Conservation (phyloP, 2,329 filamentous ascomycete species). For the Aspergillus luchuensis region DNA sequence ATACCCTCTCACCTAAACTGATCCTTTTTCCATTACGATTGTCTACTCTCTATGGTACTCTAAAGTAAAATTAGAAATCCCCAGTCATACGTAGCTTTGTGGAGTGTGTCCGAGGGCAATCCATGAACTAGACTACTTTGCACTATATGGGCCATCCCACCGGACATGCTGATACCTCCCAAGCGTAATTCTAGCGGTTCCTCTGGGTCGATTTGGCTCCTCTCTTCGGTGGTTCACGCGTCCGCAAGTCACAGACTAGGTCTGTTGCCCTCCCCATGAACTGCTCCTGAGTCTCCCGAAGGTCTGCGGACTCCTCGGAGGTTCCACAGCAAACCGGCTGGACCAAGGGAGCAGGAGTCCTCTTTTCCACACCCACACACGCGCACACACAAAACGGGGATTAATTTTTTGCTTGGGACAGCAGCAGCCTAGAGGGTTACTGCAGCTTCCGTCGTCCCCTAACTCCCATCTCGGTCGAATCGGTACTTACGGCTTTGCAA, state of each 20-base stretch:
- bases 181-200: neutral
- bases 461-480: neutral
- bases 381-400: neutral
- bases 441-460: neutral
- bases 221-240: slow-evolving; percentile 1
- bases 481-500: neutral
- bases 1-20: neutral
- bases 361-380: neutral
- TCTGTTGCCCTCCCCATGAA: neutral
- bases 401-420: neutral
- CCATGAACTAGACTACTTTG: neutral
- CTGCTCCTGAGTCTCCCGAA: neutral
- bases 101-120: neutral
- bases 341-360: slow-evolving; percentile 3
- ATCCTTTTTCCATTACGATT: neutral
- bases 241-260: slow-evolving; percentile 2
- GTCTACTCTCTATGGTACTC: no score
- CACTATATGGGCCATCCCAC: neutral
- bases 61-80: no score
- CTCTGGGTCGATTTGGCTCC: slow-evolving; percentile 2
- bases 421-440: neutral
- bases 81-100: neutral
- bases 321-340: slow-evolving; percentile 10
- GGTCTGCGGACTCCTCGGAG: neutral
- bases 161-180: neutral